Evolutionary conservation across 83 land plant genomes (phyloP), one percentile per base, ranked within the genome.

Genomic region (Picea mariana): DNA sequence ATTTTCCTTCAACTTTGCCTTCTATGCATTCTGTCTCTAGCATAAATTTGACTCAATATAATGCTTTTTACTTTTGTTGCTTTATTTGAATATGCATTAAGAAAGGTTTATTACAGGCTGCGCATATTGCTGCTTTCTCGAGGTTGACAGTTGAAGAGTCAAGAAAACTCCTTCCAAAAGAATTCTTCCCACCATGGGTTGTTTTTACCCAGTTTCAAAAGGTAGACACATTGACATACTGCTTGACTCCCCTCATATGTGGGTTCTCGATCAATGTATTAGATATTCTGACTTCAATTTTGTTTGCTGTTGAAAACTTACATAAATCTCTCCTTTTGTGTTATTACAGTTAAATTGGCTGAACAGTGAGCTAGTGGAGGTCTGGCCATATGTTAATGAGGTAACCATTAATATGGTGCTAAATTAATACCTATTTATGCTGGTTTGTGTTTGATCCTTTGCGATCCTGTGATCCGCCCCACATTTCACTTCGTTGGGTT

Each of bases 341-440:
- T 49, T 31, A 21, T 82, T 87, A 23, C 93, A 95, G 97, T 86
- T 93, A 71, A 88, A 75, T 40, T 95, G 97, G 97, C 85, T 95
- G 20, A 95, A 95, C 82, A 82, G 27, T 15, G 85, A 95, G 20
- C 90, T 95, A 2, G 65, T n/a, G 47, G 89, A 88, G 79, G 80
- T 95, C 11, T 95, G 97, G 97, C 95, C 95, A 11, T 93, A 82
- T 83, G 84, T 95, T 38, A 71, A 95, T 80, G 86, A 93, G 95
- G 97, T 94, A 78, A 47, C 27, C 77, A 42, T 34, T 47, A 44
- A 73, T 44, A 44, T 24, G 12, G 55, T 73, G 23, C 24, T 44
- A 72, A 40, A 49, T n/a, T 34, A 71, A 75, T 49, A 44, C 7
- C 26, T 12, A 18, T 23, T 52, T 31, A 80, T 11, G 18, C 8